Percentiles rank a stretch among this genome's conserved stretches.
Evolutionary conservation across 768 basidiomycete species (phyloP).

Genomic region (Mycena capillaripes): DNA sequence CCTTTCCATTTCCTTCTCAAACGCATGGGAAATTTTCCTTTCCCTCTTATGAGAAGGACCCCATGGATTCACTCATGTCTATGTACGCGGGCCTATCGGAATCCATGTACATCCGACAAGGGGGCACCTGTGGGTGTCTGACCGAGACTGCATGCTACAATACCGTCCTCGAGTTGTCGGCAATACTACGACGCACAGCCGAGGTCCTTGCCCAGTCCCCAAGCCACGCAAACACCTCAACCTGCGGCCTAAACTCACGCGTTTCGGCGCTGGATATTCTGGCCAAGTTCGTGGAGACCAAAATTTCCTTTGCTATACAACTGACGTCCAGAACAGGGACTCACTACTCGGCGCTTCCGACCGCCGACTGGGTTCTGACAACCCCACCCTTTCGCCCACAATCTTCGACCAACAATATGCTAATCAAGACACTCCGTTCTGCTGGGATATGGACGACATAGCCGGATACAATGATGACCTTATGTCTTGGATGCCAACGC

Average conservation of each 20-base stretch:
- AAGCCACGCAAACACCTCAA: constrained; percentile 43
- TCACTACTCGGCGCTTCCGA: constrained; percentile 3
- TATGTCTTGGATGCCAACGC: constrained; percentile 18
- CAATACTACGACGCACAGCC: constrained; percentile 62
- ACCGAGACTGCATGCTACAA: constrained; percentile 57
- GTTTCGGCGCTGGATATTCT: constrained; percentile 21
- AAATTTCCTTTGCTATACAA: neutral
- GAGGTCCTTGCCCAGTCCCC: constrained; percentile 55
- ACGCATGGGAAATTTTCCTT: neutral
- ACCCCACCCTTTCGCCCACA: neutral
- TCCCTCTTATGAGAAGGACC: constrained; percentile 5
- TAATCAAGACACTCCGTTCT: neutral
- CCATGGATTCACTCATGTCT: constrained; percentile 19
- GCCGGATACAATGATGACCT: constrained; percentile 4
- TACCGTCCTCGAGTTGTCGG: constrained; percentile 62
- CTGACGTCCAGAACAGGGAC: constrained; percentile 12
- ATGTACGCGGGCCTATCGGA: constrained; percentile 20
- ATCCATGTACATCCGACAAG: constrained; percentile 23
- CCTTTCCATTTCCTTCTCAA: neutral
- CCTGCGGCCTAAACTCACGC: constrained; percentile 2
- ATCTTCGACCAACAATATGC: neutral
- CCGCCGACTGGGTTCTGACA: neutral
- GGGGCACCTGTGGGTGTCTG: constrained; percentile 59
- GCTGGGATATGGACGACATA: constrained; percentile 13
- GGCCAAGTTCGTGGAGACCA: constrained; percentile 12